Percentiles rank a stretch among this genome's conserved stretches.
Evolutionary conservation across 768 basidiomycete species (phyloP).

Genomic region (Rhodotorula toruloides): DNA sequence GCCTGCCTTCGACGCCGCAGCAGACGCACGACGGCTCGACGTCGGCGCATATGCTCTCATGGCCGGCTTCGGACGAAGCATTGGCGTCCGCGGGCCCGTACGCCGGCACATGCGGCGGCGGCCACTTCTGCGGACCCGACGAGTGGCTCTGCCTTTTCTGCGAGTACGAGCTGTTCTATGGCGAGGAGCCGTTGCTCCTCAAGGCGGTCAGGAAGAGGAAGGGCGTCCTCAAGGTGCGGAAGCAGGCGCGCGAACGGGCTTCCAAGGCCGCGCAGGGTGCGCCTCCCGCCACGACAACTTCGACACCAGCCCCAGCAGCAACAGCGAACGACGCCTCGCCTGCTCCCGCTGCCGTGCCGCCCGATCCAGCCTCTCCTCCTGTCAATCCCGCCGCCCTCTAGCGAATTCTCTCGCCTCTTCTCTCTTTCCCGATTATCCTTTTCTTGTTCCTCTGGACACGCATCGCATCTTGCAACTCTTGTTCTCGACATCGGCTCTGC

Average conservation of each 20-base stretch:
- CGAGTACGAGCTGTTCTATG: constrained; percentile 87
- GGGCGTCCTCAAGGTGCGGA: constrained; percentile 65
- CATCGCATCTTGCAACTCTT: too few relatives aligned
- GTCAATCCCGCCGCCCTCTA: too few relatives aligned
- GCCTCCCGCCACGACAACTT: too few relatives aligned
- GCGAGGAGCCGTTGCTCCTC: constrained; percentile 65
- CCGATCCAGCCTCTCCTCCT: too few relatives aligned
- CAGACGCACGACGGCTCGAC: constrained; percentile 58
- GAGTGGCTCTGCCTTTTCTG: constrained; percentile 95
- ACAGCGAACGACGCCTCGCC: not conserved
- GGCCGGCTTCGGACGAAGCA: constrained; percentile 34
- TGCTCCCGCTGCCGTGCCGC: too few relatives aligned
- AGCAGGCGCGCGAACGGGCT: constrained; percentile 33
- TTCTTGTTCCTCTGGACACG: too few relatives aligned
- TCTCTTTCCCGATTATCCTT: too few relatives aligned
- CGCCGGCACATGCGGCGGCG: constrained; percentile 20
- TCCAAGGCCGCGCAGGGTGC: constrained; percentile 24
- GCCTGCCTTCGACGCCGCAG: constrained; percentile 63
- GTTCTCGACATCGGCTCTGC: too few relatives aligned
- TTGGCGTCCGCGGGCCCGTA: constrained; percentile 39
- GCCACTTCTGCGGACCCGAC: constrained; percentile 59
- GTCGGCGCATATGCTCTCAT: constrained; percentile 40
- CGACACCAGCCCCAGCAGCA: not conserved
- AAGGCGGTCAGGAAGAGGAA: constrained; percentile 66
- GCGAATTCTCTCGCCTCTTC: too few relatives aligned